A percentile compares a stretch with the other conserved stretches of the same genome.
These are phyloP conservation scores for Sugiyamaella chiloensis DNA, from an alignment of 805 yeast genomes.

Conservation along the genomic window DNA sequence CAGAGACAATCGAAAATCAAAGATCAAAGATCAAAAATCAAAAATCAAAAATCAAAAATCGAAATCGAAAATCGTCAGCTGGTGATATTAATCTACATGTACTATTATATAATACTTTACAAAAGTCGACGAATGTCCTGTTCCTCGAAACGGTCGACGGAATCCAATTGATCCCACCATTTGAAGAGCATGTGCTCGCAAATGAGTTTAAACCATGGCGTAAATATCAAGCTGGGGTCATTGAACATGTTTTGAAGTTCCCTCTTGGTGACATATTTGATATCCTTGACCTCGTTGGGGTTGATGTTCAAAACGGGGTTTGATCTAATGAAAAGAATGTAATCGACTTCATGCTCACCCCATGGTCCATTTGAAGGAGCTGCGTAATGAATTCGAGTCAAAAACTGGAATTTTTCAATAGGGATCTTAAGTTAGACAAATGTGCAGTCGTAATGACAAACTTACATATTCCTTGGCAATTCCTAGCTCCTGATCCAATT, in stretches of 20 bases:
- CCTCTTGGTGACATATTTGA: slow-evolving; percentile 63
- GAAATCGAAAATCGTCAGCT: too few species aligned
- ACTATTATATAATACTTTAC: slow-evolving; percentile 13
- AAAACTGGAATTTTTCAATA: slow-evolving; percentile 65
- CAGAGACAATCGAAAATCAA: too few species aligned
- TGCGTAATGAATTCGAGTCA: slow-evolving; percentile 93
- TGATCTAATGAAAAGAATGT: slow-evolving; percentile 74
- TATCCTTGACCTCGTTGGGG: slow-evolving; percentile 83
- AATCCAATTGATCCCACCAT: slow-evolving; percentile 86
- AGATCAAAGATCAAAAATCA: too few species aligned
- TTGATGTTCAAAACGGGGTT: slow-evolving; percentile 50
- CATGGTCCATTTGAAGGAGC: slow-evolving; percentile 75
- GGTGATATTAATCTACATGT: too few species aligned
- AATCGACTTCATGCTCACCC: slow-evolving; percentile 99
- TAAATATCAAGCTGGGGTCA: slow-evolving; percentile 63
- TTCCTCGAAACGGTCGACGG: slow-evolving; percentile 48
- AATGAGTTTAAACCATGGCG: slow-evolving; percentile 98
- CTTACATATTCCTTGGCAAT: slow-evolving; percentile 52
- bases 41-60: too few species aligned
- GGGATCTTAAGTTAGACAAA: slow-evolving; percentile 36
- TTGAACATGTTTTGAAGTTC: slow-evolving; percentile 75
- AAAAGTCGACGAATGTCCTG: slow-evolving; percentile 31
- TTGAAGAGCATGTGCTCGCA: slow-evolving; percentile 85
- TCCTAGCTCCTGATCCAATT: slow-evolving; percentile 90
- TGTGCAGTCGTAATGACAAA: background rate